phyloP scores from a whole-genome alignment of 1,139 yeast species.

The Wickerhamiella pararugosa region DNA sequence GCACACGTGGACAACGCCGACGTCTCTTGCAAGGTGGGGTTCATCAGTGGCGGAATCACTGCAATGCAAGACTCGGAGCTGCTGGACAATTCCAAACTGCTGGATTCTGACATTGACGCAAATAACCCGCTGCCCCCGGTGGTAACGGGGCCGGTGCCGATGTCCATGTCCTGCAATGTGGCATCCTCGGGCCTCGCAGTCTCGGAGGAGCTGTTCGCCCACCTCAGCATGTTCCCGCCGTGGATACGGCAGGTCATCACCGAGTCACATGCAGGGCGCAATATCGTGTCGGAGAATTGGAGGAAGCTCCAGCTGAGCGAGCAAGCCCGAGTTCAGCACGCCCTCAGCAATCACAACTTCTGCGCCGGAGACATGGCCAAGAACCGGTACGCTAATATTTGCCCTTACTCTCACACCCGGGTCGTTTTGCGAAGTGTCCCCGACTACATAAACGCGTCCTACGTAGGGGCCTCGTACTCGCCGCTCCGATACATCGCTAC shows the following conservation, averaged over 20 bases:
- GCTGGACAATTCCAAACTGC: constrained; percentile 4
- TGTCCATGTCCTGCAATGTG: constrained; percentile 9
- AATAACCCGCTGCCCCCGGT: constrained; percentile 6
- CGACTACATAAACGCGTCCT: constrained; percentile 53
- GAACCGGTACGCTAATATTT: constrained; percentile 66
- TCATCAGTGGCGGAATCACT: constrained; percentile 13
- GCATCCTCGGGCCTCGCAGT: constrained; percentile 4
- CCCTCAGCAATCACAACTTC: constrained; percentile 15
- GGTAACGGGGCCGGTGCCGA: background rate
- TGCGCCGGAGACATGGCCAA: constrained; percentile 53
- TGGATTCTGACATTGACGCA: background rate
- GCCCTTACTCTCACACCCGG: constrained; percentile 70
- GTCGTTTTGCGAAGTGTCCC: constrained; percentile 32
- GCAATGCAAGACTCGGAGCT: background rate
- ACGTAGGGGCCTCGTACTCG: constrained; percentile 27
- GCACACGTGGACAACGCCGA: constrained; percentile 9
- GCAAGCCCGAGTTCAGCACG: constrained; percentile 23
- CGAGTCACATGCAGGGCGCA: constrained; percentile 19
- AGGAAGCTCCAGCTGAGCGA: constrained; percentile 27
- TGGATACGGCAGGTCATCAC: constrained; percentile 24
- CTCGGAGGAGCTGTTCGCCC: constrained; percentile 5
- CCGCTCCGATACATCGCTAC: constrained; percentile 52
- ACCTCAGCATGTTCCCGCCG: constrained; percentile 19
- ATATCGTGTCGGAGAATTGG: constrained; percentile 25
- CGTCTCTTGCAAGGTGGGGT: constrained; percentile 7